Evolutionary conservation across 2,329 filamentous ascomycete species (phyloP).

Genomic region (Trichoderma harzianum): DNA sequence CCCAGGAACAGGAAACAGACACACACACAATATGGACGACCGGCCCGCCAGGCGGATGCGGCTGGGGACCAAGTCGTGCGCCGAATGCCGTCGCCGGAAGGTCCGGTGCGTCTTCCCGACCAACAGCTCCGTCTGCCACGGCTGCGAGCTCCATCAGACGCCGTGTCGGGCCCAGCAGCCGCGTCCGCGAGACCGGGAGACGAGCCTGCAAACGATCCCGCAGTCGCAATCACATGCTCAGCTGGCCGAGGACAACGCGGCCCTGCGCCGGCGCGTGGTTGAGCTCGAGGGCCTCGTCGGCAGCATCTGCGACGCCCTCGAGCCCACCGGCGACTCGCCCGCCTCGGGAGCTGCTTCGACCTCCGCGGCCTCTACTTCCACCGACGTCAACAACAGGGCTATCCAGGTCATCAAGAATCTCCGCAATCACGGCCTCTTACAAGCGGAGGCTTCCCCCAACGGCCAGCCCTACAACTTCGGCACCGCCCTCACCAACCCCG

Average conservation of each 20-base stretch:
- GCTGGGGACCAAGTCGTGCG: conserved; percentile 34
- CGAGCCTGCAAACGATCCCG: neutral
- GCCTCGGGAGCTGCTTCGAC: neutral
- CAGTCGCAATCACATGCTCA: neutral
- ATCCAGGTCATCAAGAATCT: conserved; percentile 3
- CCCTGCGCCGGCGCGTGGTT: conserved; percentile 22
- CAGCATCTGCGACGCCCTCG: neutral
- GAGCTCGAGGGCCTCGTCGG: conserved; percentile 28
- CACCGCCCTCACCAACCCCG: neutral
- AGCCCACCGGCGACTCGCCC: conserved; percentile 1
- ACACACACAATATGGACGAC: conserved; percentile 6
- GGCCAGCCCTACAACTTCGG: neutral
- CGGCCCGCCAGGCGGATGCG: conserved; percentile 28
- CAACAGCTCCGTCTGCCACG: conserved; percentile 39
- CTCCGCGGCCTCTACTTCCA: neutral
- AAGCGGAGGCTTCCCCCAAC: neutral
- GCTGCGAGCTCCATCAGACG: conserved; percentile 43
- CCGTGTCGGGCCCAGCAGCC: conserved; percentile 44
- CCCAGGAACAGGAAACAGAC: neutral
- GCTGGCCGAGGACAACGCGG: conserved; percentile 9
- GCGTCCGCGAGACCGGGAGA: conserved; percentile 4
- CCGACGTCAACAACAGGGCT: neutral
- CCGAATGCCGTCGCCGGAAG: conserved; percentile 47
- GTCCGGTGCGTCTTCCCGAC: conserved; percentile 44
- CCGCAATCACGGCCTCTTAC: neutral